Evolutionary conservation across 2,329 filamentous ascomycete species (phyloP), one percentile per base, ranked within the genome.

Genomic region (Trichophaea hybrida): DNA sequence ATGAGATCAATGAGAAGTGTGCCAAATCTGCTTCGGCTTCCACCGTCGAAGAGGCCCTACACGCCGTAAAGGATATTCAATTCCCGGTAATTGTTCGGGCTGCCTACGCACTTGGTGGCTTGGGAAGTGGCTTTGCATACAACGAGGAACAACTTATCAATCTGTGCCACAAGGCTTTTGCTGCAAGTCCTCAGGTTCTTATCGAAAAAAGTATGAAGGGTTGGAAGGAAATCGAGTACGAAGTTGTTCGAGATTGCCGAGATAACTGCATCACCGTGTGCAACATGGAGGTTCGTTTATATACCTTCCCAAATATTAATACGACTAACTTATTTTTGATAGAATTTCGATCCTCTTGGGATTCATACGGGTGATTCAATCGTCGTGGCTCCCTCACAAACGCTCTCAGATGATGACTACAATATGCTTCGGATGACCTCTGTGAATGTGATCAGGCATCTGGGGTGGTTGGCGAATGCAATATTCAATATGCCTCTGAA

Each of bases 221-320:
- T 61, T 98, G 93, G 93, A 98, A 98, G 74, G 93, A 98, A 74
- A 94, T 97, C 64, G 93, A 98, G 73, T 98, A 97, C 71, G 93
- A 98, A 73, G 93, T 97, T 63, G 93, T 98, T 44, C 85, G 93
- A 69, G 93, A 97, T 76, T 86, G 84, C 59, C 83, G 88, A 68
- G 90, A 98, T 76, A 97, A 97, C 79, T 98, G 93, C 72, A 97
- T 98, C 72, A 98, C 93, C 5, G 93, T 98, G 63, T 98, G 93
- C 74, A 98, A 98, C 77, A 97, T 98, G 93, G 93, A 98, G 65
- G 67, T 68, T 56, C 7, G 38, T 38, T 12, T 34, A 3, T 17
- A 6, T 54, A 12, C 15, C 15, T n/a, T 32, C n/a, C 15, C 31
- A 13, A 34, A 6, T 40, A 12, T 48, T 24, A 32, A 24, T 12